phyloP scores from a whole-genome alignment of 768 basidiomycete species.

The Crassisporium funariophilum region DNA sequence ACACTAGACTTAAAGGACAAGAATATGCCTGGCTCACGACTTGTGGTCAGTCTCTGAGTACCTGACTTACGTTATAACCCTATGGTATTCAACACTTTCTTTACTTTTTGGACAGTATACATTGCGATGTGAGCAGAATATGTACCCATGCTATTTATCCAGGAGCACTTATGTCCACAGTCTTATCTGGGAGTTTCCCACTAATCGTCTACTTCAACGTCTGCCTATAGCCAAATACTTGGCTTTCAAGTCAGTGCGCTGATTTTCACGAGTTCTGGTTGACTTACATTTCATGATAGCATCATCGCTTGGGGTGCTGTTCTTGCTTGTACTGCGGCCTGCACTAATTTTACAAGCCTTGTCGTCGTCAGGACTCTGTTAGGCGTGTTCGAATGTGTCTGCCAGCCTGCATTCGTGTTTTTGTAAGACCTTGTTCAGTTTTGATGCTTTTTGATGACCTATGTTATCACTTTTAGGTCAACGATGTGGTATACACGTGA shows the following conservation, averaged over 20 bases:
- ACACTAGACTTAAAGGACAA: conserved; percentile 49
- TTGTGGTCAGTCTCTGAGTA: conserved; percentile 42
- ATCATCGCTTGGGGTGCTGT: conserved; percentile 47
- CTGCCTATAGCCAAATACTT: conserved; percentile 54
- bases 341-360: conserved; percentile 44
- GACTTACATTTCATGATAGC: conserved; percentile 16
- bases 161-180: conserved; percentile 17
- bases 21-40: conserved; percentile 52
- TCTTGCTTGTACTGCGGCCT: conserved; percentile 50
- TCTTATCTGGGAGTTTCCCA: conserved; percentile 48
- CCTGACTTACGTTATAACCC: not conserved
- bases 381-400: conserved; percentile 49
- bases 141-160: not conserved
- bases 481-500: conserved; percentile 56
- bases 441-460: not conserved
- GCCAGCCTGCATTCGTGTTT: conserved; percentile 50
- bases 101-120: conserved; percentile 32
- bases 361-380: conserved; percentile 49
- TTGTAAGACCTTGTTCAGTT: conserved; percentile 27
- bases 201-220: conserved; percentile 49
- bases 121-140: conserved; percentile 37
- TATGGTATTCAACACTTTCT: not conserved
- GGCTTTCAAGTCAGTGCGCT: conserved; percentile 37
- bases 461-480: conserved; percentile 28
- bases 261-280: not conserved